Percentiles rank a stretch among this genome's conserved stretches.
phyloP scores from a whole-genome alignment of 164 flowering plant genomes.

The Piper betle region DNA sequence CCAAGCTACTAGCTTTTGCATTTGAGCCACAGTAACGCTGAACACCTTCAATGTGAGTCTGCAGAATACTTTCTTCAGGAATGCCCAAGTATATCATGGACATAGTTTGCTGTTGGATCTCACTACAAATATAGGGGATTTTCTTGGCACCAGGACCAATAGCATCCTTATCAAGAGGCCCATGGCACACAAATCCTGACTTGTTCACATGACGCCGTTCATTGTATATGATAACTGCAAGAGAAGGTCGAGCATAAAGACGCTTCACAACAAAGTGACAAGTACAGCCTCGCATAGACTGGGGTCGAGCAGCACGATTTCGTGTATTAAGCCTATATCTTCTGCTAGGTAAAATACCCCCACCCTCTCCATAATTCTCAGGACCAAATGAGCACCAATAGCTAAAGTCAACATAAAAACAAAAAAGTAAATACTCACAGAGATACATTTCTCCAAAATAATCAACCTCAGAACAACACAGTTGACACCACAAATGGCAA shows the following conservation, averaged over 20 bases:
- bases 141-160: conserved; percentile 94
- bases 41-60: conserved; percentile 91
- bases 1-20: conserved; percentile 53
- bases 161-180: conserved; percentile 93
- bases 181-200: conserved; percentile 89
- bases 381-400: conserved; percentile 99
- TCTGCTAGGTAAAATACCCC: conserved; percentile 49
- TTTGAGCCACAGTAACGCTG: conserved; percentile 78
- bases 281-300: conserved; percentile 92
- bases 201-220: conserved; percentile 85
- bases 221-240: conserved; percentile 74
- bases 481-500: no score
- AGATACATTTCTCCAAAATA: not conserved
- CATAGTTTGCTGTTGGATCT: conserved; percentile 94
- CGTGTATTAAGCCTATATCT: conserved; percentile 84
- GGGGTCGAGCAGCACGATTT: conserved; percentile 96
- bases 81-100: conserved; percentile 93
- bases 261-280: conserved; percentile 90
- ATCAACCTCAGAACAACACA: not conserved
- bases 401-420: conserved; percentile 21
- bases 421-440: not conserved
- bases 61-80: conserved; percentile 33
- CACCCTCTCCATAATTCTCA: conserved; percentile 90
- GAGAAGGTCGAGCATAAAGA: conserved; percentile 75
- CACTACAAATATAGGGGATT: conserved; percentile 69